These are phyloP conservation scores for Citrus australasica DNA, from an alignment of 345 rosid species.

Conservation along the genomic window DNA sequence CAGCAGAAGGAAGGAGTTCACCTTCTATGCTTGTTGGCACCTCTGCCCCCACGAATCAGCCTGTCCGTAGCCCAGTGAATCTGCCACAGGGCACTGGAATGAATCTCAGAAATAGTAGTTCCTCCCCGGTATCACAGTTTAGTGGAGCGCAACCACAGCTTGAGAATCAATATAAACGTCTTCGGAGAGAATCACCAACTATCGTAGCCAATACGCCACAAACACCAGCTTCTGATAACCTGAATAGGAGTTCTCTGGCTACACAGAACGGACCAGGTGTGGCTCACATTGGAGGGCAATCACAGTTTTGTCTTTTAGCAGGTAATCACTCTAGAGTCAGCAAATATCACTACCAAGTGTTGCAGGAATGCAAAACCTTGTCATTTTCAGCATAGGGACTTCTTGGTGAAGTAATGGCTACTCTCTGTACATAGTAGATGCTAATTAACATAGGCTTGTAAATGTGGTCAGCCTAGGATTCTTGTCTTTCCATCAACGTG, in stretches of 20 bases:
- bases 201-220: neutral
- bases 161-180: slow-evolving; percentile 15
- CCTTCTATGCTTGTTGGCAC: too few species aligned
- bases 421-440: too few species aligned
- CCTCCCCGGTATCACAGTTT: neutral
- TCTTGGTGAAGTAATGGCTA: neutral
- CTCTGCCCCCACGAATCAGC: neutral
- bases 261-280: neutral
- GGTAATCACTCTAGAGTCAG: neutral
- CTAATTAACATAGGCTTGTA: too few species aligned
- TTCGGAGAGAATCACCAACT: neutral
- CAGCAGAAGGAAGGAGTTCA: too few species aligned
- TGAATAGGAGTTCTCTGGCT: neutral
- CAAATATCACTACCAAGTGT: neutral
- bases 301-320: neutral
- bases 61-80: neutral
- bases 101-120: neutral
- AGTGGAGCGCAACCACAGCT: neutral
- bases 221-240: neutral
- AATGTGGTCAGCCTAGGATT: too few species aligned
- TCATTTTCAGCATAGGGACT: neutral
- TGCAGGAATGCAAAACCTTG: neutral
- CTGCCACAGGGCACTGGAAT: neutral
- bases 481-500: too few species aligned
- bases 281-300: neutral